Evolutionary conservation across 2,329 filamentous ascomycete species (phyloP).

Genomic region (Claviceps arundinis): DNA sequence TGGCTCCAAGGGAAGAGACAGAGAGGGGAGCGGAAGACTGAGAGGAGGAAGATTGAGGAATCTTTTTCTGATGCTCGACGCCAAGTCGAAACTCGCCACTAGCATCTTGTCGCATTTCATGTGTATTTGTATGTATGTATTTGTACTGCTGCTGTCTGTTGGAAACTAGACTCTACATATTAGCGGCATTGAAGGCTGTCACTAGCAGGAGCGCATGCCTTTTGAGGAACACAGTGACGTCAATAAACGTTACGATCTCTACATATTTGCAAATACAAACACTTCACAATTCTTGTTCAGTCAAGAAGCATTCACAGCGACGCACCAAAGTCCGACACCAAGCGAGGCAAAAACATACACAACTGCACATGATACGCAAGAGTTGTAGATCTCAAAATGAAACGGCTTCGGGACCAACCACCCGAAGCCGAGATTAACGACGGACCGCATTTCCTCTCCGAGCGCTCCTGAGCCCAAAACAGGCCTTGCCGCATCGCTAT

Average conservation of each 20-base stretch:
- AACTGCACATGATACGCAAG: neutral
- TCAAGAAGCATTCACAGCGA: neutral
- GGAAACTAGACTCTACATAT: slow-evolving; percentile 1
- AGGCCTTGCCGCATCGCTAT: slow-evolving; percentile 18
- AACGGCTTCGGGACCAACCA: slow-evolving; percentile 36
- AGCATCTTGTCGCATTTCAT: slow-evolving; percentile 9
- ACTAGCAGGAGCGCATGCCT: too few relatives aligned
- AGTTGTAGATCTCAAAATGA: slow-evolving; percentile 49
- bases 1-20: too few relatives aligned
- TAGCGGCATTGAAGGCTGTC: too few relatives aligned
- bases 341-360: neutral
- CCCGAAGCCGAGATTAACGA: slow-evolving; percentile 45
- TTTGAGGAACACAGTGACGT: too few relatives aligned
- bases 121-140: slow-evolving; percentile 1
- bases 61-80: neutral
- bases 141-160: slow-evolving; percentile 6
- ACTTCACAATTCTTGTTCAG: too few relatives aligned
- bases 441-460: slow-evolving; percentile 36
- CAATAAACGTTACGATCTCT: too few relatives aligned
- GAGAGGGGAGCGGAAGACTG: neutral
- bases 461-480: slow-evolving; percentile 23
- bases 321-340: too few relatives aligned
- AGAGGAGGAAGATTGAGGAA: neutral
- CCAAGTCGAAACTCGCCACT: neutral
- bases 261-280: too few relatives aligned